Percentiles rank a stretch among this genome's conserved stretches.
These are phyloP conservation scores for Gossypium australe DNA, from an alignment of 345 rosid species.

Conservation along the genomic window DNA sequence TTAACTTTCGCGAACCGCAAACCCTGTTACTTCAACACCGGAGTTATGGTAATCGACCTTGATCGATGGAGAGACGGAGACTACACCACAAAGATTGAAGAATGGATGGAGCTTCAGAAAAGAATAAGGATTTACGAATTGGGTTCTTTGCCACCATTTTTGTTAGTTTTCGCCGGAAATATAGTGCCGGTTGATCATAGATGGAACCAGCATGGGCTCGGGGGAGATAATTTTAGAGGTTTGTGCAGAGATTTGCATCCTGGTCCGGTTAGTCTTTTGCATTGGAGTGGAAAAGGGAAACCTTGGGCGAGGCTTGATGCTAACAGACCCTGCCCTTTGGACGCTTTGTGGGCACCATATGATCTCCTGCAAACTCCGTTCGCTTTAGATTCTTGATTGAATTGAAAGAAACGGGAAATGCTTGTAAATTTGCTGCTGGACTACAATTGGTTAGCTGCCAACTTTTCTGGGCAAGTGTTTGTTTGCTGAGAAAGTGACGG, in stretches of 20 bases:
- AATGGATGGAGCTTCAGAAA: conserved; percentile 83
- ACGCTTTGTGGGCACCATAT: conserved; percentile 56
- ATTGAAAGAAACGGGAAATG: neutral
- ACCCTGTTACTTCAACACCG: conserved; percentile 8
- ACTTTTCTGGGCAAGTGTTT: neutral
- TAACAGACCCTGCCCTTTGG: conserved; percentile 56
- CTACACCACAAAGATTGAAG: conserved; percentile 64
- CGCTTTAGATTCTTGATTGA: conserved; percentile 37
- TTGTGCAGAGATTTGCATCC: conserved; percentile 53
- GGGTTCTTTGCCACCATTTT: conserved; percentile 44
- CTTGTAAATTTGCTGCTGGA: neutral
- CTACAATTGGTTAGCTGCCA: neutral
- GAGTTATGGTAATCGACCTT: too few relatives aligned
- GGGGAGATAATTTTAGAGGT: conserved; percentile 53
- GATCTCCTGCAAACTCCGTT: conserved; percentile 55
- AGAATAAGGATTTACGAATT: conserved; percentile 47
- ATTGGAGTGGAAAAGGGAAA: conserved; percentile 72
- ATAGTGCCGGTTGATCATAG: conserved; percentile 70
- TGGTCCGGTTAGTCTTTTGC: conserved; percentile 57
- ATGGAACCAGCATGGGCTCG: conserved; percentile 78
- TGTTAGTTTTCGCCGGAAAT: conserved; percentile 65
- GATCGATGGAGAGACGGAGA: conserved; percentile 35
- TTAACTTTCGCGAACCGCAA: conserved; percentile 53
- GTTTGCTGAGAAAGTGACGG: neutral
- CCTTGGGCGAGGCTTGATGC: conserved; percentile 64